Evolutionary conservation across 768 basidiomycete genomes (phyloP).

Genomic region (Podaxis rugospora): DNA sequence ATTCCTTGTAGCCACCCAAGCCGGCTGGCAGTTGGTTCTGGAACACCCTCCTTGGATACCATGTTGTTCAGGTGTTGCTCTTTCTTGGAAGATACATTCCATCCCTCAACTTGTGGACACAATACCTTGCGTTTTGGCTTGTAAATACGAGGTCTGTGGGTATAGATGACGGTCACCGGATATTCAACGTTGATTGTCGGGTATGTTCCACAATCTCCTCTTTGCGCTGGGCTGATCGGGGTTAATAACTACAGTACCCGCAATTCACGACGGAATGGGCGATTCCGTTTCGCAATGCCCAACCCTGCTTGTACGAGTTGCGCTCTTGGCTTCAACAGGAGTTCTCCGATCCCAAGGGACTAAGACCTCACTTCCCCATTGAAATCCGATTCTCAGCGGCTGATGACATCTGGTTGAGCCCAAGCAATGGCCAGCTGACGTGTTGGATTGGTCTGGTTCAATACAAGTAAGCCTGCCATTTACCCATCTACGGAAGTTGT

Average conservation of each 20-base stretch:
- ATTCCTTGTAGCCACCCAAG: conserved; percentile 40
- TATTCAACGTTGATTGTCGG: conserved; percentile 93
- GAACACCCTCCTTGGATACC: conserved; percentile 70
- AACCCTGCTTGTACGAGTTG: conserved; percentile 66
- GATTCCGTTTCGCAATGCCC: conserved; percentile 67
- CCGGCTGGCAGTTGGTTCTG: conserved; percentile 60
- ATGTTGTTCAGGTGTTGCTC: conserved; percentile 79
- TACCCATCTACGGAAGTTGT: conserved; percentile 1
- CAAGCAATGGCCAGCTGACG: conserved; percentile 71
- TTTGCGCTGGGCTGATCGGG: conserved; percentile 8
- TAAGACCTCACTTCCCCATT: conserved; percentile 88
- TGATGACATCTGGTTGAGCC: conserved; percentile 95
- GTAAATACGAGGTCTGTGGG: conserved; percentile 47
- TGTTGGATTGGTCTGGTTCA: conserved; percentile 99
- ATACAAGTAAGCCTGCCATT: conserved; percentile 66
- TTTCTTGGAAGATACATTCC: conserved; percentile 69
- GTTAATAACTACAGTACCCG: conserved; percentile 64
- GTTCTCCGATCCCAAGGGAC: conserved; percentile 59
- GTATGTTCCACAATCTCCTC: conserved; percentile 33
- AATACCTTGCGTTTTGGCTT: conserved; percentile 67
- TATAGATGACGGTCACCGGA: conserved; percentile 73
- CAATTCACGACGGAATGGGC: conserved; percentile 98
- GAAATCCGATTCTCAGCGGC: conserved; percentile 86
- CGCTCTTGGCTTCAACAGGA: conserved; percentile 69
- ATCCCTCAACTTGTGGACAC: conserved; percentile 58